These are phyloP conservation scores for Leccinum variicolor DNA, from an alignment of 768 basidiomycete genomes.

Conservation along the genomic window DNA sequence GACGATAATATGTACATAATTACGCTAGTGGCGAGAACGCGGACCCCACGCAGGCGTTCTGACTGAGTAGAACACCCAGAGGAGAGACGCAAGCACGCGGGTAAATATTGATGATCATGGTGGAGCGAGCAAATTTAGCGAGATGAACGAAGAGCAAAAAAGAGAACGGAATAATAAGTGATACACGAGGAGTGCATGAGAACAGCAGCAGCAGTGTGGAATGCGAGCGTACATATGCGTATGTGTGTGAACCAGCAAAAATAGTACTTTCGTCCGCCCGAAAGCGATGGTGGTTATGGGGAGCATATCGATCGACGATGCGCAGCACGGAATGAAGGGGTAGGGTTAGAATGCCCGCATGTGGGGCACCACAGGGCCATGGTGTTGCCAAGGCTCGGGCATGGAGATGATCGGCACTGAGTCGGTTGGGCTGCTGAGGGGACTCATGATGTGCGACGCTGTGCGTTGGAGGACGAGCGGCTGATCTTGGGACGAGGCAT, in stretches of 20 bases:
- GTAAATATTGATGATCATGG: background rate
- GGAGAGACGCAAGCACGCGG: background rate
- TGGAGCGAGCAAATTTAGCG: background rate
- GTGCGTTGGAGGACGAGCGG: background rate
- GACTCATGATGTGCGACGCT: conserved; percentile 5
- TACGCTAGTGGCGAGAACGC: background rate
- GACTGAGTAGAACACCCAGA: background rate
- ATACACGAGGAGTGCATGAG: conserved; percentile 8
- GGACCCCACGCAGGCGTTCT: background rate
- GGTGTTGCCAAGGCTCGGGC: conserved; percentile 26
- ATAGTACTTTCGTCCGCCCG: background rate
- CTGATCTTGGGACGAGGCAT: conserved; percentile 2
- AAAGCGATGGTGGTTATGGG: background rate
- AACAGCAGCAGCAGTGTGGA: conserved; percentile 1
- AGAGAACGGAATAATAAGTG: background rate
- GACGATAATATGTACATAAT: background rate
- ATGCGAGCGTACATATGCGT: conserved; percentile 6
- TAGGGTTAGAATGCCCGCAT: conserved; percentile 11
- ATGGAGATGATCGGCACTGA: conserved; percentile 7
- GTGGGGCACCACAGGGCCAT: background rate
- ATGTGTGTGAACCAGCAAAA: background rate
- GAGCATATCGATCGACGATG: conserved; percentile 17
- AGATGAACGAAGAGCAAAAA: background rate
- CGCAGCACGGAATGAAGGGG: background rate
- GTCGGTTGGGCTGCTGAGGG: conserved; percentile 8